phyloP scores from a whole-genome alignment of 1,284 basidiomycete genomes.

The Omphalotus olearius region DNA sequence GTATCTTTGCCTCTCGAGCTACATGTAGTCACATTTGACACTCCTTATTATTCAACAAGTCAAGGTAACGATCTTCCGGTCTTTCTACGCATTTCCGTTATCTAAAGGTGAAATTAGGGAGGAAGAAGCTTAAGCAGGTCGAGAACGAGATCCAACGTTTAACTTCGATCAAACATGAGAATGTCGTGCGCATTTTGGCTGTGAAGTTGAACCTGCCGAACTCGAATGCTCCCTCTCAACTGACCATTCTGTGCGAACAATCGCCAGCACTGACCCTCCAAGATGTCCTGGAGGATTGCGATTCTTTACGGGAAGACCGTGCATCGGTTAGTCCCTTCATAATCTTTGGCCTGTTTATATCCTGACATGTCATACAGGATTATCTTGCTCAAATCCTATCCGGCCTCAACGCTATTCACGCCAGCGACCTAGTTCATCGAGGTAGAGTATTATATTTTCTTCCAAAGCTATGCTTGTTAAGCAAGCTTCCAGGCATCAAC shows the following conservation, averaged over 20 bases:
- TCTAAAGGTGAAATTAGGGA: slow-evolving; percentile 7
- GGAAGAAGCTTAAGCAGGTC: slow-evolving; percentile 64
- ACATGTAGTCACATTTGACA: slow-evolving; percentile 57
- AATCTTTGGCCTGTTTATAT: neutral
- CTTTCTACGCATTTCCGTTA: neutral
- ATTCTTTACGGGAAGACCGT: slow-evolving; percentile 60
- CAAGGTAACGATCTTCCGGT: slow-evolving; percentile 39
- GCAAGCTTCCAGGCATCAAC: slow-evolving; percentile 40
- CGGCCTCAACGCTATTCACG: slow-evolving; percentile 62
- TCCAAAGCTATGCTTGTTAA: neutral
- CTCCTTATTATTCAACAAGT: slow-evolving; percentile 59
- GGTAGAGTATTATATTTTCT: slow-evolving; percentile 29
- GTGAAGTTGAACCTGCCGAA: slow-evolving; percentile 56
- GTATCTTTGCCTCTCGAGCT: slow-evolving; percentile 60
- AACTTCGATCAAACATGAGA: slow-evolving; percentile 51
- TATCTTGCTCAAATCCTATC: slow-evolving; percentile 68
- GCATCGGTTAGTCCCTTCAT: slow-evolving; percentile 42
- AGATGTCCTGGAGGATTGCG: slow-evolving; percentile 67
- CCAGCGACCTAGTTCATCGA: slow-evolving; percentile 59
- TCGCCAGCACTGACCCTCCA: slow-evolving; percentile 57
- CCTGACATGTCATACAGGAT: slow-evolving; percentile 38
- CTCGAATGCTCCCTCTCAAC: slow-evolving; percentile 41
- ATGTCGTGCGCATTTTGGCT: slow-evolving; percentile 58
- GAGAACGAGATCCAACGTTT: slow-evolving; percentile 63
- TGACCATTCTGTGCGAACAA: slow-evolving; percentile 65